Base-by-base conservation (phyloP, 768 basidiomycete genomes). In the Cystofilobasidium macerans region DNA sequence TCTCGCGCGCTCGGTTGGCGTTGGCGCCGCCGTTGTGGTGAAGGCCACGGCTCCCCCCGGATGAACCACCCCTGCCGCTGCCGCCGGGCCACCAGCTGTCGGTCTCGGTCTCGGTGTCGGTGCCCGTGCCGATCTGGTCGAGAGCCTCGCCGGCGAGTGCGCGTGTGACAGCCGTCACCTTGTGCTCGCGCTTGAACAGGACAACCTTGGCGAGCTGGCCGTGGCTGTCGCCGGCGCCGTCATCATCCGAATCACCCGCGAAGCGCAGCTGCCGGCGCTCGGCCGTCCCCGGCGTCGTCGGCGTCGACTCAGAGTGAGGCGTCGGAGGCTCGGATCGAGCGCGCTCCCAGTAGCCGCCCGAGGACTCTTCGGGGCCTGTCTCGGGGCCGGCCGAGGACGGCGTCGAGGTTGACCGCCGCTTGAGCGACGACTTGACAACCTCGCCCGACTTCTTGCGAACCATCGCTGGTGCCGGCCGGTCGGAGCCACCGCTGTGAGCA, bases 371-470 rank as follows among this genome's bases (percentile, higher is more conserved):
- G 9, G 58, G 30, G 11, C 12, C 22, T 8, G 5, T 11, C 12
- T 54, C 51, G 2, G 51, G 28, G 26, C 54, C 57, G 0, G 64
- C 64, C 33, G 64, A 65, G 43, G 40, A 32, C 20, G 64, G 64
- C 28, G 64, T 65, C 35, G 62, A 81, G 75, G 61, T 81, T 74
- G 59, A 85, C 81, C 84, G 80, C 16, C 82, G 79, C 78, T 95
- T 98, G 70, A 97, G 81, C 2, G 92, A 90, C 3, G 90, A 85
- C 76, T 90, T 92, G 72, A 98, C 84, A 6, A 88, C 84, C 77
- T 95, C 88, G 42, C 94, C 93, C 18, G 89, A 89, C 77, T 95
- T 97, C 77, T 97, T 97, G 68, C 91, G 84, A 38, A 89, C 79
- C 61, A 87, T 78, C 60, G 80, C 77, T 20, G 73, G 72, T 22